Conservation (phyloP, 2,329 filamentous ascomycete species). For the Fusarium phyllophilum region DNA sequence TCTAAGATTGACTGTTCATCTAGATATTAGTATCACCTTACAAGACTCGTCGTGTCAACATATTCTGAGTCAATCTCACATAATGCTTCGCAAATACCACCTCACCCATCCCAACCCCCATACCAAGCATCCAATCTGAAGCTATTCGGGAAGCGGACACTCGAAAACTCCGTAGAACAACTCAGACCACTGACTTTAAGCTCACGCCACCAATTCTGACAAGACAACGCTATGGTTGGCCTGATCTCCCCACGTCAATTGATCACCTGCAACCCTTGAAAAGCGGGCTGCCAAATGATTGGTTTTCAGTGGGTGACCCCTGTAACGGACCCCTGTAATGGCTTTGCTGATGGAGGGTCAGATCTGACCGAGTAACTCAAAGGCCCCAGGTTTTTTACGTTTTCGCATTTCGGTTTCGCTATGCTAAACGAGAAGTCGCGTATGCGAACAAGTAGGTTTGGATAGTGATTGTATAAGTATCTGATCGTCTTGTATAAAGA, state of each 20-base stretch:
- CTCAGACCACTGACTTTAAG: constrained; percentile 4
- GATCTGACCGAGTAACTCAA: constrained; percentile 34
- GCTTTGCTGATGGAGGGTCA: constrained; percentile 12
- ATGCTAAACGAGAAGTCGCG: constrained; percentile 1
- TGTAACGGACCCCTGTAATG: neutral
- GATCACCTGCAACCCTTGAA: constrained; percentile 11
- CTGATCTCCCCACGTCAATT: constrained; percentile 1
- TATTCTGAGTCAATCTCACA: neutral
- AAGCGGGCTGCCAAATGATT: constrained; percentile 17
- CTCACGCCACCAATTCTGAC: constrained; percentile 6
- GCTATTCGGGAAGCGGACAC: constrained; percentile 2
- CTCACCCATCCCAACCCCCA: neutral
- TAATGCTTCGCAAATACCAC: neutral
- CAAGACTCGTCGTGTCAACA: neutral
- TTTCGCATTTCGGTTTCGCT: constrained; percentile 32
- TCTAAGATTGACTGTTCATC: neutral
- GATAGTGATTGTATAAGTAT: neutral
- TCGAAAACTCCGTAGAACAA: neutral
- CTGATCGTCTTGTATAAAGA: neutral
- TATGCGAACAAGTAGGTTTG: neutral
- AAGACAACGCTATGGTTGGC: neutral
- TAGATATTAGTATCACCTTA: neutral
- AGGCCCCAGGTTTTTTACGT: constrained; percentile 29
- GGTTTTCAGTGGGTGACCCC: neutral
- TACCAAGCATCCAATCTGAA: neutral